phyloP scores from a whole-genome alignment of 805 yeast genomes.

The Starmerella sp. region DNA sequence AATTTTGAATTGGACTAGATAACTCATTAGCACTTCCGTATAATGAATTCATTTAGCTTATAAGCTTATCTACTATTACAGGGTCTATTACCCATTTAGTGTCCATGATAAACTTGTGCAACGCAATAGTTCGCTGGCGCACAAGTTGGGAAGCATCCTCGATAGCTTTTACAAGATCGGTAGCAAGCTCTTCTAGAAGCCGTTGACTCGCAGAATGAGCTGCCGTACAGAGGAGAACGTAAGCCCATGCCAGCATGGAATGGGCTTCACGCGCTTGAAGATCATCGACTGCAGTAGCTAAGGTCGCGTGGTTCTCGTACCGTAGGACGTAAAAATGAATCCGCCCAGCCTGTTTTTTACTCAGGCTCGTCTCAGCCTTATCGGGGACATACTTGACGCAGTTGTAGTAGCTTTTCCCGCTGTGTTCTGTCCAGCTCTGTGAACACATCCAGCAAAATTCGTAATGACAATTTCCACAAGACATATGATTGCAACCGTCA shows the following conservation, averaged over 20 bases:
- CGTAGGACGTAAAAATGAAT: slow-evolving; percentile 4
- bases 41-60: background rate
- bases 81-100: slow-evolving; percentile 12
- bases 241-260: slow-evolving; percentile 79
- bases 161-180: slow-evolving; percentile 49
- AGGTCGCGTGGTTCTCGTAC: slow-evolving; percentile 12
- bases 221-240: slow-evolving; percentile 65
- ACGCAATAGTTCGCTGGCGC: slow-evolving; percentile 31
- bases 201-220: slow-evolving; percentile 39
- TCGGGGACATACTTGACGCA: slow-evolving; percentile 37
- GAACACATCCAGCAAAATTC: slow-evolving; percentile 94
- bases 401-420: slow-evolving; percentile 43
- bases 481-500: slow-evolving; percentile 97
- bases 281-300: slow-evolving; percentile 2
- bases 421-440: slow-evolving; percentile 64
- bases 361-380: background rate
- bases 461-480: slow-evolving; percentile 60
- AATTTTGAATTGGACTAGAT: background rate
- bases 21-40: background rate
- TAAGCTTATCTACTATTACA: background rate
- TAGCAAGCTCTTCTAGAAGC: slow-evolving; percentile 63
- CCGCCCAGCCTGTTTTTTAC: slow-evolving; percentile 8
- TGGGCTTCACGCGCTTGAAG: slow-evolving; percentile 43
- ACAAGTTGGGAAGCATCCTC: slow-evolving; percentile 44
- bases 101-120: slow-evolving; percentile 28